Evolutionary conservation across 148 eudicot genomes (phyloP).

Genomic region (Oxyria digyna): DNA sequence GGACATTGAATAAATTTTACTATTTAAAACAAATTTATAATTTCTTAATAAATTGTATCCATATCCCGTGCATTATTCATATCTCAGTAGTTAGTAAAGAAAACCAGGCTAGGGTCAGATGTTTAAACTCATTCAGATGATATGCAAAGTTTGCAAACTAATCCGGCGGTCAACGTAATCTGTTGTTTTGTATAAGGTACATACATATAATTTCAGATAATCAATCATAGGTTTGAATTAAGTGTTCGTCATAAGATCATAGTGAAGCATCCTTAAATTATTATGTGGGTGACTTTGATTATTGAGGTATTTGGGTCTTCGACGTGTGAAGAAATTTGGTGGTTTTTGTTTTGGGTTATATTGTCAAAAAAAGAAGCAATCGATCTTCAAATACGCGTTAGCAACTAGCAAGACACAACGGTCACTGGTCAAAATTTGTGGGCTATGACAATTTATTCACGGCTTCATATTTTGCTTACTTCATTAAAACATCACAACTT

Average conservation of each 20-base stretch:
- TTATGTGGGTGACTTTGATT: conserved; percentile 3
- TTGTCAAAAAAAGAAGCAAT: background rate
- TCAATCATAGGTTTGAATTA: background rate
- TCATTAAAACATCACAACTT: too few relatives aligned
- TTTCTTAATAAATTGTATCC: too few relatives aligned
- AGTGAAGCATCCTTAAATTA: background rate
- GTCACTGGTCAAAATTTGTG: background rate
- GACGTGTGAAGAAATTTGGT: conserved; percentile 1
- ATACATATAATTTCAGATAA: background rate
- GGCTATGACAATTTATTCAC: conserved; percentile 1
- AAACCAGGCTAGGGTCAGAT: too few relatives aligned
- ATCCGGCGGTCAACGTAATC: too few relatives aligned
- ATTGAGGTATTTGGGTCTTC: background rate
- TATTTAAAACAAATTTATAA: too few relatives aligned
- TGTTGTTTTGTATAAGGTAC: too few relatives aligned
- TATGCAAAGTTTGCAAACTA: too few relatives aligned
- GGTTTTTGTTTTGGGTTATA: background rate
- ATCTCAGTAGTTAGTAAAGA: too few relatives aligned
- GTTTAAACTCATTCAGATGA: too few relatives aligned
- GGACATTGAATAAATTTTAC: too few relatives aligned
- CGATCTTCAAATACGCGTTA: background rate
- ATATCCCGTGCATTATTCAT: too few relatives aligned
- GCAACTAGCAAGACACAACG: background rate
- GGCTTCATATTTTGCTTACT: background rate
- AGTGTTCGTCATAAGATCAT: background rate